Conservation (phyloP, 2,329 filamentous ascomycete genomes). For the Sporothrix brunneoviolacea region DNA sequence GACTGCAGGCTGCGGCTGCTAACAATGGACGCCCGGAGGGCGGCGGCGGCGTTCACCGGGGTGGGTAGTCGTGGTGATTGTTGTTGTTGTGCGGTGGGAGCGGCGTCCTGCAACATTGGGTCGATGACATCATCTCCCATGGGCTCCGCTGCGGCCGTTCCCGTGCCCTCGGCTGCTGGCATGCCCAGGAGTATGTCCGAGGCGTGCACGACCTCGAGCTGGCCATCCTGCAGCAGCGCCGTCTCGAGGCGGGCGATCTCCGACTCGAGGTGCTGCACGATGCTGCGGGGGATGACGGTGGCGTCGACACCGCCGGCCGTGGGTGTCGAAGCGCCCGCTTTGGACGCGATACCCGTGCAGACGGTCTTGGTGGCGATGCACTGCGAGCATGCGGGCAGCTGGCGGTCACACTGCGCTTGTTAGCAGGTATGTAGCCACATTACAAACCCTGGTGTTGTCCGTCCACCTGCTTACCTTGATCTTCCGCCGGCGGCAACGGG, state of each 20-base stretch:
- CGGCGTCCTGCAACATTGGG: not conserved
- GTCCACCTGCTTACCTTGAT: slow-evolving; percentile 12
- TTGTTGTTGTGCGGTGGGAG: too few species aligned
- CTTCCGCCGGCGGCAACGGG: slow-evolving; percentile 16
- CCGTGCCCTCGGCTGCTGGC: too few species aligned
- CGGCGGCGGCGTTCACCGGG: slow-evolving; percentile 8
- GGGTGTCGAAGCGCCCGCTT: slow-evolving; percentile 5
- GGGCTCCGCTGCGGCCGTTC: too few species aligned
- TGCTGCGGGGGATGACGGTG: slow-evolving; percentile 23
- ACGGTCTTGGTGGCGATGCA: slow-evolving; percentile 20
- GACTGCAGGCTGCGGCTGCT: slow-evolving; percentile 23
- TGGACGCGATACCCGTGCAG: slow-evolving; percentile 26
- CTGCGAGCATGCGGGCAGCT: slow-evolving; percentile 24
- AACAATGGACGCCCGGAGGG: slow-evolving; percentile 22
- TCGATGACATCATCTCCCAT: not conserved
- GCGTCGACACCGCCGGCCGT: slow-evolving; percentile 10
- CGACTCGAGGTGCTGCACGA: slow-evolving; percentile 28
- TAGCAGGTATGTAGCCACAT: too few species aligned
- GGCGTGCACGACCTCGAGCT: slow-evolving; percentile 17
- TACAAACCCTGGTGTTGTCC: too few species aligned
- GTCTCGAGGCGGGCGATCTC: slow-evolving; percentile 29
- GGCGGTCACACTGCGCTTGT: slow-evolving; percentile 15
- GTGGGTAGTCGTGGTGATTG: not conserved
- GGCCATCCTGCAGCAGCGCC: slow-evolving; percentile 23
- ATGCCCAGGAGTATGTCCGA: slow-evolving; percentile 17